These are phyloP conservation scores for Penicillium cataractarum DNA, from an alignment of 495 filamentous ascomycete genomes.

Conservation along the genomic window DNA sequence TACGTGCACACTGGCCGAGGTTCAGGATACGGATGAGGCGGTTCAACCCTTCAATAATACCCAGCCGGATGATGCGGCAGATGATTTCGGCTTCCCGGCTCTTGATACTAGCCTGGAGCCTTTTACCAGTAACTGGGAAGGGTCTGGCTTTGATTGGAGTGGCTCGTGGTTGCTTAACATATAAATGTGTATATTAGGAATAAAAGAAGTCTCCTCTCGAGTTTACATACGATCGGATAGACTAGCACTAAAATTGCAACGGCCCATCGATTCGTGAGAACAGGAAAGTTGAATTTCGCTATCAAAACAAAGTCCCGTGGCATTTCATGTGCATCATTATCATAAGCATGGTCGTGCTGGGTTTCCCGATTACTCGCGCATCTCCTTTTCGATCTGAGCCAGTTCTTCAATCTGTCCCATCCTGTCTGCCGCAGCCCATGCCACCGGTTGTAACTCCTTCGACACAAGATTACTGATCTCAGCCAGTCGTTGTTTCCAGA, in stretches of 20 bases:
- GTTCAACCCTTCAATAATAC: conserved; percentile 19
- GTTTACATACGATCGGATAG: not conserved
- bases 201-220: conserved; percentile 4
- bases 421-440: not conserved
- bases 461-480: conserved; percentile 4
- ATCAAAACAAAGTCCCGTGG: not conserved
- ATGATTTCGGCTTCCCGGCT: conserved; percentile 19
- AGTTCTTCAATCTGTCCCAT: conserved; percentile 8
- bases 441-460: not conserved
- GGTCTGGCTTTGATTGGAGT: conserved; percentile 36
- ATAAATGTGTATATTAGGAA: conserved; percentile 8
- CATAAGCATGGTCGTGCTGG: too few species aligned
- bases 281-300: not conserved
- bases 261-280: not conserved
- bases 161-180: conserved; percentile 35
- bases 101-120: conserved; percentile 25
- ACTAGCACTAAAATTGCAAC: not conserved
- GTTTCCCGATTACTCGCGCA: conserved; percentile 3
- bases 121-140: conserved; percentile 34
- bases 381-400: not conserved
- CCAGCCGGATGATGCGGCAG: conserved; percentile 15
- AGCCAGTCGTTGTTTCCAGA: conserved; percentile 6
- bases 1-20: conserved; percentile 29
- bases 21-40: conserved; percentile 20
- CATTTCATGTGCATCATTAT: not conserved